Conservation (phyloP, 1,284 basidiomycete genomes). For the Chalciporus piperatoides region DNA sequence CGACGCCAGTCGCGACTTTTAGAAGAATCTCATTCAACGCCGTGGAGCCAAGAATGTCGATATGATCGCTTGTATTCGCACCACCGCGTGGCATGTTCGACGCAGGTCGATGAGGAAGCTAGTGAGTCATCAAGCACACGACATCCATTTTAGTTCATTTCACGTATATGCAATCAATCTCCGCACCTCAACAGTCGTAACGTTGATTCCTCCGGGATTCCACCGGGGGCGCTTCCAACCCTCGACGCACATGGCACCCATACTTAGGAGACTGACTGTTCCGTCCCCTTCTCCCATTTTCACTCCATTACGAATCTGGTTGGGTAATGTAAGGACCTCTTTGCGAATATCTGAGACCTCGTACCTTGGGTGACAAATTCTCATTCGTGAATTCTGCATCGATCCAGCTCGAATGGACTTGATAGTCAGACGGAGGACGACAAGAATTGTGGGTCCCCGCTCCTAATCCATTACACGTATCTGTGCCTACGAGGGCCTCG, state of each 20-base stretch:
- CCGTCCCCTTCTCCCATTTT: conserved; percentile 95
- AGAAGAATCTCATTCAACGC: conserved; percentile 89
- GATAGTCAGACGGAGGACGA: conserved; percentile 50
- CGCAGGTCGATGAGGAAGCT: conserved; percentile 86
- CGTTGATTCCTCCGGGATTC: conserved; percentile 89
- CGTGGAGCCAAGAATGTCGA: conserved; percentile 90
- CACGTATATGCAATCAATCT: conserved; percentile 3
- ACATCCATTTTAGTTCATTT: conserved; percentile 9
- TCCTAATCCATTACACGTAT: conserved; percentile 35
- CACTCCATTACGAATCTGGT: conserved; percentile 73
- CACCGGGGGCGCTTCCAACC: conserved; percentile 91
- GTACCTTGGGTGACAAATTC: conserved; percentile 55
- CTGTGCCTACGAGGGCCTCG: conserved; percentile 49
- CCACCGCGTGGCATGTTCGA: conserved; percentile 81
- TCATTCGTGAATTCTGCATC: conserved; percentile 79
- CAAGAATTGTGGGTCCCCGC: conserved; percentile 43
- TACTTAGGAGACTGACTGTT: conserved; percentile 85
- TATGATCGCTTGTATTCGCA: conserved; percentile 86
- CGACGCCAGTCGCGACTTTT: conserved; percentile 78
- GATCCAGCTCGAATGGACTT: conserved; percentile 68
- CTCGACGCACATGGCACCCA: conserved; percentile 94
- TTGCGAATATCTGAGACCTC: conserved; percentile 5
- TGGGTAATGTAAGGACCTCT: neutral
- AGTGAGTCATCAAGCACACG: conserved; percentile 2
- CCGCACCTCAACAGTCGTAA: conserved; percentile 82